Evolutionary conservation across 2,329 filamentous ascomycete genomes (phyloP).

Genomic region (Pseudodiploospora longispora): DNA sequence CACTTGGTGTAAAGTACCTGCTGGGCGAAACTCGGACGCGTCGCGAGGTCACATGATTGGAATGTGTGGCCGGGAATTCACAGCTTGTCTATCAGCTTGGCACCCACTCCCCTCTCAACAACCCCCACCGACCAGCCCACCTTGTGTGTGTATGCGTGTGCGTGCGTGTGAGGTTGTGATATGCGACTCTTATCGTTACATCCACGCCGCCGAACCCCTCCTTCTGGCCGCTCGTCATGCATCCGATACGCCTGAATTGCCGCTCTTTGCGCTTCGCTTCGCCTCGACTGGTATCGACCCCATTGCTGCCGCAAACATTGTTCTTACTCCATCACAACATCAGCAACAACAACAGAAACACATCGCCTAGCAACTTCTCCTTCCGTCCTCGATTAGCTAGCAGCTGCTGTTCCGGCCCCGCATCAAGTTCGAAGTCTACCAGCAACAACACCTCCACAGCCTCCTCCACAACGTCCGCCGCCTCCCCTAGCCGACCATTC

Average conservation of each 20-base stretch:
- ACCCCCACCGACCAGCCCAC: not conserved
- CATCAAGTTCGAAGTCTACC: slow-evolving; percentile 2
- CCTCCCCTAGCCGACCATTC: slow-evolving; percentile 9
- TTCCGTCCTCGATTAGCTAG: not conserved
- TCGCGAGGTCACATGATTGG: slow-evolving; percentile 22
- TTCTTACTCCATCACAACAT: slow-evolving; percentile 1
- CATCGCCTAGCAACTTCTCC: not conserved
- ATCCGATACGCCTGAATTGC: not conserved
- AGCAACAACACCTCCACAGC: not conserved
- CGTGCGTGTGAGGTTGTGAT: not conserved
- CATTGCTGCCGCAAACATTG: not conserved
- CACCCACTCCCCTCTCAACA: too few relatives aligned
- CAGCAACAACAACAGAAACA: not conserved
- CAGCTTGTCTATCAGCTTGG: not conserved
- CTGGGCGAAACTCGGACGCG: slow-evolving; percentile 12
- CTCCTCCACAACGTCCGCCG: slow-evolving; percentile 1
- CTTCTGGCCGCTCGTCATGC: too few relatives aligned
- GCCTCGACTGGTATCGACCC: not conserved
- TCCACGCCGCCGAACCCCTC: too few relatives aligned
- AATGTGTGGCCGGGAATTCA: slow-evolving; percentile 1
- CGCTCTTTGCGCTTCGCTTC: slow-evolving; percentile 5
- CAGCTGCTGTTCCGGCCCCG: not conserved
- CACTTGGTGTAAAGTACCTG: too few relatives aligned
- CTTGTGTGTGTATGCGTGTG: not conserved
- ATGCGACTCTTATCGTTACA: too few relatives aligned